phyloP scores from a whole-genome alignment of 257 asterid species.

The Leptodermis oblonga region DNA sequence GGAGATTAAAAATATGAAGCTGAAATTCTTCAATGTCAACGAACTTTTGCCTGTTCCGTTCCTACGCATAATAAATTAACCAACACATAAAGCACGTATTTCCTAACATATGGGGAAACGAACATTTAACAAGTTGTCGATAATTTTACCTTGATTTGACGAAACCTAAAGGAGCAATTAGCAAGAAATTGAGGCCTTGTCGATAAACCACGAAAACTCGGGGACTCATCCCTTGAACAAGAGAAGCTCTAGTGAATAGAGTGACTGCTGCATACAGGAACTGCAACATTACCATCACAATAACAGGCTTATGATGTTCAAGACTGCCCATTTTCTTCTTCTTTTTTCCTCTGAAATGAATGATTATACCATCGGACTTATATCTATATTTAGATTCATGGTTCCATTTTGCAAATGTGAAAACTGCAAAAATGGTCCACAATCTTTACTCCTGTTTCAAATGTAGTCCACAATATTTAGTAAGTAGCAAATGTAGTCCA shows the following conservation, averaged over 20 bases:
- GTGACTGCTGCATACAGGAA: conserved; percentile 43
- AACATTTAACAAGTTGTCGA: too few species aligned
- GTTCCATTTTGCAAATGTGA: too few species aligned
- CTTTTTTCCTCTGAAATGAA: background rate
- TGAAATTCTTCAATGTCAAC: conserved; percentile 28
- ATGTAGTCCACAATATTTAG: too few species aligned
- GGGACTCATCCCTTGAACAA: conserved; percentile 50
- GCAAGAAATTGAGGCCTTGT: conserved; percentile 44
- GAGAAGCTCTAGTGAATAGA: conserved; percentile 34
- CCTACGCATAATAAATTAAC: conserved; percentile 2
- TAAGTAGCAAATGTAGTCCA: too few species aligned
- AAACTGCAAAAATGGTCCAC: too few species aligned
- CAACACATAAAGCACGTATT: too few species aligned
- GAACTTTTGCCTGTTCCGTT: conserved; percentile 15
- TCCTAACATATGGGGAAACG: too few species aligned
- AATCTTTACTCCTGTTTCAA: too few species aligned
- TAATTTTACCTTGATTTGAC: conserved; percentile 24
- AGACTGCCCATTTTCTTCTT: conserved; percentile 31
- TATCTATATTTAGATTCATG: too few species aligned
- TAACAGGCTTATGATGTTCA: conserved; percentile 40
- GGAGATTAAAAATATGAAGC: conserved; percentile 30
- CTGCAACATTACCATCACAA: conserved; percentile 47
- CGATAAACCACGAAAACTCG: conserved; percentile 63
- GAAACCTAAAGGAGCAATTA: conserved; percentile 31
- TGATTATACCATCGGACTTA: too few species aligned